A percentile compares a stretch with the other conserved stretches of the same genome.
These are phyloP conservation scores for Starmerella floris DNA, from an alignment of 805 yeast species.

Conservation along the genomic window DNA sequence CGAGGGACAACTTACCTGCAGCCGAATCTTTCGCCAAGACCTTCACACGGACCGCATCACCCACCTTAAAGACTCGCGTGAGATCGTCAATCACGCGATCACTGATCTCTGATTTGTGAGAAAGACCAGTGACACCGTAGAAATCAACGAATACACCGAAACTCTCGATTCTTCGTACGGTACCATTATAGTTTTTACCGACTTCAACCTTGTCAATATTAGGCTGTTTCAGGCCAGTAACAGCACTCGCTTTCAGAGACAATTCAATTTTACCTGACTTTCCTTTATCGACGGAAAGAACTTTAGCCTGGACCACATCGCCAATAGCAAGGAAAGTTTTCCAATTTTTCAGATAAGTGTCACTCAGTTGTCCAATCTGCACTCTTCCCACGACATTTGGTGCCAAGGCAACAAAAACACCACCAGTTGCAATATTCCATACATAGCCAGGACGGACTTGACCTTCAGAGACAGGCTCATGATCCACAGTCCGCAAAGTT, in stretches of 20 bases:
- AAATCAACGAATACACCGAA: constrained; percentile 84
- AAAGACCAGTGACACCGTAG: constrained; percentile 71
- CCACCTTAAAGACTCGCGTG: constrained; percentile 60
- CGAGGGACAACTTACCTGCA: constrained; percentile 69
- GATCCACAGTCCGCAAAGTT: constrained; percentile 39
- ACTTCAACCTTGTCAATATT: constrained; percentile 46
- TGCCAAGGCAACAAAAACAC: constrained; percentile 61
- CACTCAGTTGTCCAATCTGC: constrained; percentile 68
- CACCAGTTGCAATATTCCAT: constrained; percentile 61
- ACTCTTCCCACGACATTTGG: constrained; percentile 63
- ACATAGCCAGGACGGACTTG: constrained; percentile 72
- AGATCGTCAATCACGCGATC: constrained; percentile 44
- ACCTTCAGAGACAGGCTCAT: constrained; percentile 31
- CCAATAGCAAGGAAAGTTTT: constrained; percentile 56
- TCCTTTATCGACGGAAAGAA: constrained; percentile 47
- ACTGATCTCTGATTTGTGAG: constrained; percentile 75
- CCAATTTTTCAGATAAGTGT: constrained; percentile 76
- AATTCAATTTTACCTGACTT: constrained; percentile 44
- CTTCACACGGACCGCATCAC: constrained; percentile 82
- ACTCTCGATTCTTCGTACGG: constrained; percentile 61
- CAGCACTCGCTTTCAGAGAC: constrained; percentile 69
- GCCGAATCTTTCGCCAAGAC: constrained; percentile 47
- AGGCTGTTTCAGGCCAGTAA: constrained; percentile 42
- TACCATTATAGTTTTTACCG: constrained; percentile 65
- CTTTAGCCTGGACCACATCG: constrained; percentile 64